Percentiles rank a stretch among this genome's conserved stretches.
These are phyloP conservation scores for Neurospora tetraspora DNA, from an alignment of 495 filamentous ascomycete genomes.

Conservation along the genomic window DNA sequence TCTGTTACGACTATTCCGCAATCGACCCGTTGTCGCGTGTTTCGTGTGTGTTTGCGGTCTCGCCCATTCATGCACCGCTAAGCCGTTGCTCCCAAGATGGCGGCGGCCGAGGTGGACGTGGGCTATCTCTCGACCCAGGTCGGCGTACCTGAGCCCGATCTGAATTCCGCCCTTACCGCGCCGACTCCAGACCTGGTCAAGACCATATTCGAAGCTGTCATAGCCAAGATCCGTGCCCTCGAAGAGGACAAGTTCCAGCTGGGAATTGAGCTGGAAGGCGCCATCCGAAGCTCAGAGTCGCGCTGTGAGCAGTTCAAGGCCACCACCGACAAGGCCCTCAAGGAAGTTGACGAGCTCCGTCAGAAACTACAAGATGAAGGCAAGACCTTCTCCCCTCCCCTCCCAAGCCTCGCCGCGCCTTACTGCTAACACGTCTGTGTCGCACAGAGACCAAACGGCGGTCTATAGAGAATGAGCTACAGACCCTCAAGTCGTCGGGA, in stretches of 20 bases:
- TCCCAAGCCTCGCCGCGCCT: neutral
- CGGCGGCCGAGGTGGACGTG: slow-evolving; percentile 62
- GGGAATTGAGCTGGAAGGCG: slow-evolving; percentile 89
- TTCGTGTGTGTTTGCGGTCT: neutral
- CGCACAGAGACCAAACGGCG: slow-evolving; percentile 25
- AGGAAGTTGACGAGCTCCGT: slow-evolving; percentile 67
- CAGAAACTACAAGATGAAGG: slow-evolving; percentile 74
- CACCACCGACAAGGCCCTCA: slow-evolving; percentile 68
- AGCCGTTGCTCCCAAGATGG: slow-evolving; percentile 46
- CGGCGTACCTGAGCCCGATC: slow-evolving; percentile 55
- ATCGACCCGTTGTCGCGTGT: neutral
- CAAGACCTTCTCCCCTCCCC: slow-evolving; percentile 27
- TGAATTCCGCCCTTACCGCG: slow-evolving; percentile 54
- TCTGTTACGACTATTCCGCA: neutral
- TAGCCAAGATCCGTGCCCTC: slow-evolving; percentile 65
- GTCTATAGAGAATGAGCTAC: slow-evolving; percentile 68
- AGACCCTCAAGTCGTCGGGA: slow-evolving; percentile 64
- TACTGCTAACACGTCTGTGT: slow-evolving; percentile 7
- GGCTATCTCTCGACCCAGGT: slow-evolving; percentile 68
- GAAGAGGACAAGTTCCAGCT: slow-evolving; percentile 79
- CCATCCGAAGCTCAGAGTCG: slow-evolving; percentile 68
- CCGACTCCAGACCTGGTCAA: slow-evolving; percentile 72
- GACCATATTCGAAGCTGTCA: slow-evolving; percentile 55
- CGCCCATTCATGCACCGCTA: slow-evolving; percentile 12
- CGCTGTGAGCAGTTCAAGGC: slow-evolving; percentile 70